Base-by-base conservation (phyloP, 2,329 filamentous ascomycete genomes). In the Balansia obtecta region DNA sequence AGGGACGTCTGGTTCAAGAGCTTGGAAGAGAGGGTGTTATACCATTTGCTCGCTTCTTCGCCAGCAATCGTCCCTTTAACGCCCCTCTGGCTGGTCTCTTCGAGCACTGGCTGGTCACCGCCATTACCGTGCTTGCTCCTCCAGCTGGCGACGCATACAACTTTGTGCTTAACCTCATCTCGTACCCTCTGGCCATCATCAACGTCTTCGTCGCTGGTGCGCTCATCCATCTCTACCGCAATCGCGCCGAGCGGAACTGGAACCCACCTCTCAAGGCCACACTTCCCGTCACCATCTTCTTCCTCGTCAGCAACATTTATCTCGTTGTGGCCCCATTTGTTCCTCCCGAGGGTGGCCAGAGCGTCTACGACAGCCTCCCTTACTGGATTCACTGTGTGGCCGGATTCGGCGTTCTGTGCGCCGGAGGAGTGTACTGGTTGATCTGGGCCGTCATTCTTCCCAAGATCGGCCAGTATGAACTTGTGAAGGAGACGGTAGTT, bases 111-210 rank as follows among this genome's bases (percentile, higher is more conserved):
- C 61, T 77, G 33, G 77, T 82, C 12, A 82, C 75, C 0, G 73
- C 82, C 45, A 75, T 84, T 51, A 80, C 83, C 58, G 82, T 86
- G 63, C 67, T 85, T 2, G 81, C 79, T 0, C 80, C 82, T 37
- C 82, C 82, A 2, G 79, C 81, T 2, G 82, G 80, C 37, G 80
- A 83, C 62, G 80, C 80, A 0, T 84, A 82, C 64, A 81, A 80
- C 65, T 83, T 82, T 57, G 71, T 77, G 45, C 65, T 77, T 53
- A 77, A 80, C 63, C 72, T 83, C 49, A 83, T 83, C 58, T 79
- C 77, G 0, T 84, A 84, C 57, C 80, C 80, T 0, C 70, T 82
- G 12, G 75, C 80, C 47, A 70, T 80, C 42, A 69, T 79, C 61
- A 79, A 79, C 63, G 64, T 71, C 51, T 75, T 77, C 52, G 75